Evolutionary conservation across 1,139 yeast genomes (phyloP), one percentile per base, ranked within the genome.

Genomic region (Candida sojae): DNA sequence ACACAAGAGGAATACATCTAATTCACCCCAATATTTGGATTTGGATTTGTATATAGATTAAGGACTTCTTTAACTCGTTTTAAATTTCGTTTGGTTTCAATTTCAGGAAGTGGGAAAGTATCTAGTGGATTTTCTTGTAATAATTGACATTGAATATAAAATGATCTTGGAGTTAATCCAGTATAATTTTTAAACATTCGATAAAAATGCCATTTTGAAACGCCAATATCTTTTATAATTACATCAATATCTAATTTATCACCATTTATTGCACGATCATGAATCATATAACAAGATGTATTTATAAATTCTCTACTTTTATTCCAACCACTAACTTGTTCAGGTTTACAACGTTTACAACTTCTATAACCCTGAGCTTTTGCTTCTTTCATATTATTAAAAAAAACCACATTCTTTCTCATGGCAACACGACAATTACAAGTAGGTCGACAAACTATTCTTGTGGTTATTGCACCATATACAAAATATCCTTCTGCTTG

Each of bases 41-140:
- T 64, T 52, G 21, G 21, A 17, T 72, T 64, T 52, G 33, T 67
- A 64, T 50, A 72, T 71, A 41, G 77, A 71, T 53, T 71, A 55
- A 32, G 29, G 40, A 29, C 35, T 43, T 39, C 44, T 12, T 44
- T 34, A 26, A 28, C 35, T 32, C 44, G 44, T 38, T 42, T 39
- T 30, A 52, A 43, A 36, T 50, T 44, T 43, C 48, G 45, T 34
- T 46, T 48, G 6, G 53, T 52, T 43, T 50, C 50, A 21, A 52
- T 47, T 12, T 42, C 13, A 2, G 53, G 53, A n/a, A 52, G 31
- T 3, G 50, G 48, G 11, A 36, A 35, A 10, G 37, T 30, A 30
- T 39, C 32, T 39, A 49, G 33, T 6, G 52, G 53, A 35, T 49
- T 45, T 9, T 28, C 48, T 46, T 43, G 41, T 9, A 41, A 31